phyloP scores from a whole-genome alignment of 495 filamentous ascomycete genomes.

The Penicillium crystallinum region DNA sequence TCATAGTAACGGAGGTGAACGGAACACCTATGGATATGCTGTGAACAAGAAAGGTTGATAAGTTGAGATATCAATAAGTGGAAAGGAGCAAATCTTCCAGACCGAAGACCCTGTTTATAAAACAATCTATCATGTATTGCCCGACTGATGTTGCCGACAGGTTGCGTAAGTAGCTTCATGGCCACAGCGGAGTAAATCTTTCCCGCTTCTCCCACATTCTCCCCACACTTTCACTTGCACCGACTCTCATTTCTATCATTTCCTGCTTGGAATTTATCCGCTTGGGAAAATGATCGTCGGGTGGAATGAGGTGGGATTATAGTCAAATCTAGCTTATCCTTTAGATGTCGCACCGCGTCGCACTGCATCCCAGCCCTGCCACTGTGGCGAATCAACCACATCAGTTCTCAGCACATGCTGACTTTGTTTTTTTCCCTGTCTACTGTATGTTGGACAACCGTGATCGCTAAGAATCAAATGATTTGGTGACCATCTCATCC shows the following conservation, averaged over 20 bases:
- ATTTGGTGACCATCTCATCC: too few relatives aligned
- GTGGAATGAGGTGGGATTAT: background rate
- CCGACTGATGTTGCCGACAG: slow-evolving; percentile 13
- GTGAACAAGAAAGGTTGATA: background rate
- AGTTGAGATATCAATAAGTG: background rate
- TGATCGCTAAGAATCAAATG: too few relatives aligned
- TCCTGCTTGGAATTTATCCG: slow-evolving; percentile 20
- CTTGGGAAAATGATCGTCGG: background rate
- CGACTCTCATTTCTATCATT: background rate
- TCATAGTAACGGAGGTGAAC: slow-evolving; percentile 21
- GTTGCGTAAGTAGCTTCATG: slow-evolving; percentile 2
- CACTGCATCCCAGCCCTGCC: too few relatives aligned
- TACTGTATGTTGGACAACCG: too few relatives aligned
- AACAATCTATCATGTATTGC: slow-evolving; percentile 2
- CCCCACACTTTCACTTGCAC: slow-evolving; percentile 15
- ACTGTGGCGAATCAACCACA: too few relatives aligned
- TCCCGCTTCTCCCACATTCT: slow-evolving; percentile 26
- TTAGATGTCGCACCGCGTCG: background rate
- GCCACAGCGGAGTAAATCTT: slow-evolving; percentile 21
- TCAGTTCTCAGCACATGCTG: too few relatives aligned
- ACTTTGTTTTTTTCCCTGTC: too few relatives aligned
- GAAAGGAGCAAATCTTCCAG: too few relatives aligned
- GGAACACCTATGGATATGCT: background rate
- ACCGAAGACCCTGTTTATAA: background rate
- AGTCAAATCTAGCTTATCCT: background rate